A percentile compares a stretch with the other conserved stretches of the same genome.
Conservation (phyloP, 495 filamentous ascomycete species). For the Aspergillus sclerotioniger region DNA sequence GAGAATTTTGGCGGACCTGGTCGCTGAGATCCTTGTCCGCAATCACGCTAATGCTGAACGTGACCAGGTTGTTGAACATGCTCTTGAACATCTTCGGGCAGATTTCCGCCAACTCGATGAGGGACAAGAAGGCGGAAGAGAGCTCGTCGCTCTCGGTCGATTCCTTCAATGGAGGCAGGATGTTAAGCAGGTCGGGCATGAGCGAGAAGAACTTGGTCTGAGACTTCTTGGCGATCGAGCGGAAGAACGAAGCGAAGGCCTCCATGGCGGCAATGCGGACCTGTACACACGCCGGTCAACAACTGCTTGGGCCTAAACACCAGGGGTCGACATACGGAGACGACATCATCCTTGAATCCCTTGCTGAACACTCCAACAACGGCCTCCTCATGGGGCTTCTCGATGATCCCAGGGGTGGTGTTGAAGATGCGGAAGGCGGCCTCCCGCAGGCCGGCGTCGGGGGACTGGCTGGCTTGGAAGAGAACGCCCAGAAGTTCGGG, state of each 20-base stretch:
- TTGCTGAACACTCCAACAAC: slow-evolving; percentile 81
- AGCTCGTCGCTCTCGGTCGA: slow-evolving; percentile 84
- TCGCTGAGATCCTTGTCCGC: slow-evolving; percentile 93
- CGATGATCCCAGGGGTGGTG: slow-evolving; percentile 93
- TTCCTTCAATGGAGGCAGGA: slow-evolving; percentile 89
- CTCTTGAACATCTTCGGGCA: slow-evolving; percentile 95
- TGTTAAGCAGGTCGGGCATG: slow-evolving; percentile 85
- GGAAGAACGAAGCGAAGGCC: slow-evolving; percentile 94
- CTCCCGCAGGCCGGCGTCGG: slow-evolving; percentile 78
- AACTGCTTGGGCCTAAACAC: neutral
- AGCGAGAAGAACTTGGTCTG: slow-evolving; percentile 84
- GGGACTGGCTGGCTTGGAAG: slow-evolving; percentile 82
- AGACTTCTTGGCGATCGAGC: slow-evolving; percentile 78
- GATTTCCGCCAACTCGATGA: slow-evolving; percentile 91
- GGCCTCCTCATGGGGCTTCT: slow-evolving; percentile 86
- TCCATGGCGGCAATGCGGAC: slow-evolving; percentile 93
- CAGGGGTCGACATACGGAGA: slow-evolving; percentile 54
- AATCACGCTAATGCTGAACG: slow-evolving; percentile 87
- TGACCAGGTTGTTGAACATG: slow-evolving; percentile 84
- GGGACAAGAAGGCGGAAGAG: slow-evolving; percentile 78
- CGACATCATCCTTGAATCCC: slow-evolving; percentile 87
- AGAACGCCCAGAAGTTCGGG: slow-evolving; percentile 82
- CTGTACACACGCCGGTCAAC: slow-evolving; percentile 32
- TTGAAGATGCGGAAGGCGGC: slow-evolving; percentile 91
- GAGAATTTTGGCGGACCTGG: slow-evolving; percentile 85